A percentile compares a stretch with the other conserved stretches of the same genome.
Conservation (phyloP, 2,329 filamentous ascomycete species). For the Penicillium brevicompactum region DNA sequence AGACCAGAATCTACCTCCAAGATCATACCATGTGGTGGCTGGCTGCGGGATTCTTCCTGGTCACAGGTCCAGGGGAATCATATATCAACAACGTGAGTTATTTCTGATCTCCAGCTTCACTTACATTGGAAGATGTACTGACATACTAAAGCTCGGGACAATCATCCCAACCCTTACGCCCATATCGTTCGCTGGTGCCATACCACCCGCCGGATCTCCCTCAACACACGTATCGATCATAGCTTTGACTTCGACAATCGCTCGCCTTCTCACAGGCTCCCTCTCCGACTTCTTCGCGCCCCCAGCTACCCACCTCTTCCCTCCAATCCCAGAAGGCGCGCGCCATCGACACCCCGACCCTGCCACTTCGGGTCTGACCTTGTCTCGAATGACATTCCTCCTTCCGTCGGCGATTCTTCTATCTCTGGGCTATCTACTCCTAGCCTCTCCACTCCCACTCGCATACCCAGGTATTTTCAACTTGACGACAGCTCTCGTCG, state of each 20-base stretch:
- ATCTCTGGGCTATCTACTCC: slow-evolving; percentile 72
- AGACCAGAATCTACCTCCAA: slow-evolving; percentile 79
- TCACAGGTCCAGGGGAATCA: slow-evolving; percentile 92
- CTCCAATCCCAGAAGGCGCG: slow-evolving; percentile 50
- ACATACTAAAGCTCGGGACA: slow-evolving; percentile 65
- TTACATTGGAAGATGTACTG: background rate
- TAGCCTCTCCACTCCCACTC: slow-evolving; percentile 78
- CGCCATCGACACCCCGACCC: slow-evolving; percentile 31
- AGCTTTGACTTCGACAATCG: slow-evolving; percentile 85
- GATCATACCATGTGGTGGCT: slow-evolving; percentile 97
- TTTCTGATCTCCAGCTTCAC: background rate
- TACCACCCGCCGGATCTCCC: slow-evolving; percentile 63
- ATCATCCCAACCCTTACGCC: slow-evolving; percentile 84
- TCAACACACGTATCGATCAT: slow-evolving; percentile 89
- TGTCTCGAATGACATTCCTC: slow-evolving; percentile 81
- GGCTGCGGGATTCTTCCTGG: slow-evolving; percentile 85
- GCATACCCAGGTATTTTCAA: slow-evolving; percentile 81
- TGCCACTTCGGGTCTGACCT: slow-evolving; percentile 46
- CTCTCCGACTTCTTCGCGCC: slow-evolving; percentile 85
- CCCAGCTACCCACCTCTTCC: slow-evolving; percentile 61
- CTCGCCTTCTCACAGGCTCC: slow-evolving; percentile 84
- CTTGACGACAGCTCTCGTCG: slow-evolving; percentile 79
- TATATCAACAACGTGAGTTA: slow-evolving; percentile 82
- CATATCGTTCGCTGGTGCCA: slow-evolving; percentile 54
- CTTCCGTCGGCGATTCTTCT: slow-evolving; percentile 73